Conservation (phyloP, 208 protist genomes). For the Trypanosomatidae sp. region DNA sequence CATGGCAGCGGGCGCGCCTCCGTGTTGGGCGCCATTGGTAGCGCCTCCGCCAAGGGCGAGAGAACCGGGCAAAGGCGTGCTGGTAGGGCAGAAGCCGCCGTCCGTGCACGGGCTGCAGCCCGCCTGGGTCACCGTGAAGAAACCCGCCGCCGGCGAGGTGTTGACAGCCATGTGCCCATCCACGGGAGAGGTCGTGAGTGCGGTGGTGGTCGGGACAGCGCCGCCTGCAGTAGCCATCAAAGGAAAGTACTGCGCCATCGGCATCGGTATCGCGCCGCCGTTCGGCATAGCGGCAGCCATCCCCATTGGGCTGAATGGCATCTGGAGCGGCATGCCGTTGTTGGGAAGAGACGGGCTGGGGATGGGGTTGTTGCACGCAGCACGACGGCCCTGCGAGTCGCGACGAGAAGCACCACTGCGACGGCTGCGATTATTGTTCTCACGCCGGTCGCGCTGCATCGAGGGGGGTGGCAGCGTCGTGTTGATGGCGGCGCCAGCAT, state of each 20-base stretch:
- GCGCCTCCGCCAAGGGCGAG: constrained; percentile 3
- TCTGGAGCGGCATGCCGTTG: constrained; percentile 1
- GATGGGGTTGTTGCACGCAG: neutral
- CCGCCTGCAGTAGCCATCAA: neutral
- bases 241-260: constrained; percentile 8
- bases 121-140: constrained; percentile 8
- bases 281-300: constrained; percentile 2
- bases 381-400: constrained; percentile 5
- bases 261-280: neutral
- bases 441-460: constrained; percentile 11
- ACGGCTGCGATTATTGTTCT: constrained; percentile 1
- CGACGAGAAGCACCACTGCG: constrained; percentile 8
- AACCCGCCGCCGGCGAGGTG: constrained; percentile 7
- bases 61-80: constrained; percentile 10
- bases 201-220: neutral
- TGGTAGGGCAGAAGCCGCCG: constrained; percentile 17
- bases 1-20: neutral
- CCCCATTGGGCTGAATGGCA: neutral
- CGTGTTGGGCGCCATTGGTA: neutral
- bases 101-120: constrained; percentile 8
- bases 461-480: constrained; percentile 15
- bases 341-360: neutral
- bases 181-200: neutral
- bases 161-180: constrained; percentile 1
- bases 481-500: constrained; percentile 18